These are phyloP conservation scores for Daldinia childiae DNA, from an alignment of 495 filamentous ascomycete genomes.

Conservation along the genomic window DNA sequence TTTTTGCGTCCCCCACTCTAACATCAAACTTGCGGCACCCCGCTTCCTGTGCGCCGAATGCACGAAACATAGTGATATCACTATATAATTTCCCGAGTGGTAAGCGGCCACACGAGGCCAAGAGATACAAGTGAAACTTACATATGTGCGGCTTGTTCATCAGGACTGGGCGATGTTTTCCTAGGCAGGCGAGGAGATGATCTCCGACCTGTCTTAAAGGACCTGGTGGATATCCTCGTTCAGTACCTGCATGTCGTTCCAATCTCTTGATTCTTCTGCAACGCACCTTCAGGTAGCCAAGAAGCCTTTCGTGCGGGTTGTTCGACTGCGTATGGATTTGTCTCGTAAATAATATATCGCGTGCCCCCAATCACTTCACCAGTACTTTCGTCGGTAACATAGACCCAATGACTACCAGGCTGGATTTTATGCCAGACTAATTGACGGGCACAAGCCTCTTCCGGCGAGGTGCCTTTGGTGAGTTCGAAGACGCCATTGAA, in stretches of 20 bases:
- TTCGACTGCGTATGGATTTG: conserved; percentile 43
- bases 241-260: background rate
- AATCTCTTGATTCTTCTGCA: background rate
- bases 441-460: conserved; percentile 38
- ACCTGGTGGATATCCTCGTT: conserved; percentile 19
- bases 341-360: conserved; percentile 46
- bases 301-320: conserved; percentile 35
- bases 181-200: conserved; percentile 42
- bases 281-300: conserved; percentile 54
- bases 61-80: conserved; percentile 28
- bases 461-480: conserved; percentile 32
- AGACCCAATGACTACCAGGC: conserved; percentile 42
- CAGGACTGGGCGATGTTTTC: conserved; percentile 44
- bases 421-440: conserved; percentile 36
- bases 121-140: conserved; percentile 29
- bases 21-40: conserved; percentile 45
- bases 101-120: conserved; percentile 12
- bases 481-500: conserved; percentile 42
- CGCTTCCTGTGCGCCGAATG: conserved; percentile 36
- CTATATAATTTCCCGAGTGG: conserved; percentile 1
- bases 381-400: conserved; percentile 49
- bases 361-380: conserved; percentile 48
- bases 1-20: conserved; percentile 50
- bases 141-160: conserved; percentile 50
- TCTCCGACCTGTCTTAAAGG: conserved; percentile 44